Evolutionary conservation across 768 basidiomycete genomes (phyloP), one percentile per base, ranked within the genome.

Genomic region (Chalciporus chontae): DNA sequence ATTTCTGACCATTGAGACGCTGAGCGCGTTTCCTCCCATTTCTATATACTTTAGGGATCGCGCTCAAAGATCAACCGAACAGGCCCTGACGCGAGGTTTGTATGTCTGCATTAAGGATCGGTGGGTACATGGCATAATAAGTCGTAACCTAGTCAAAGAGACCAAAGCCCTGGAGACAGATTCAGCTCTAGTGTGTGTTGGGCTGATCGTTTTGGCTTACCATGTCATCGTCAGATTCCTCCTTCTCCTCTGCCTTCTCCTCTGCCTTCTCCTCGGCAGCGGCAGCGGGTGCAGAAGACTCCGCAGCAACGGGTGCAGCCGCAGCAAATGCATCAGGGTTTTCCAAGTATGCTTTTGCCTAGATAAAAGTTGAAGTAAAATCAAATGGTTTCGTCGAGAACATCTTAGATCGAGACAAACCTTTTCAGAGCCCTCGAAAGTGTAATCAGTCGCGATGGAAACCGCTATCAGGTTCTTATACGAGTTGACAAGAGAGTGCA

Each of bases 381-480:
- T n/a, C 34, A 11, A 13, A 31, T 10, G 8, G 10, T 31, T 4
- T 31, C 29, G 10, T 13, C 29, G 13, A 31, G 21, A 21, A 21
- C 21, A 31, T 11, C 13, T n/a, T 6, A 36, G n/a, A 15, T 6
- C 5, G 34, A 36, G n/a, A 36, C 34, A 3, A 36, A 36, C 90
- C 87, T 94, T 90, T 67, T 89, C 89, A 47, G 88, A 79, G 55
- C 84, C 92, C 64, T 93, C 89, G 72, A 95, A 95, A 51, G 84
- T 80, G 83, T 92, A 92, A 47, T 98, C 94, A 53, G 96, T 97
- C 40, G 78, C 84, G 50, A 97, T 73, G 38, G 92, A 85, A 59
- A 98, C 71, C 34, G 92, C 88, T 56, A 99, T 73, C 56, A 98
- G 73, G 79, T 98, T 99, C 85, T 99, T 99, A 89, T 97, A 98